Percentiles rank a stretch among this genome's conserved stretches.
Conservation (phyloP, 345 rosid genomes). For the Eucalyptus globulus region DNA sequence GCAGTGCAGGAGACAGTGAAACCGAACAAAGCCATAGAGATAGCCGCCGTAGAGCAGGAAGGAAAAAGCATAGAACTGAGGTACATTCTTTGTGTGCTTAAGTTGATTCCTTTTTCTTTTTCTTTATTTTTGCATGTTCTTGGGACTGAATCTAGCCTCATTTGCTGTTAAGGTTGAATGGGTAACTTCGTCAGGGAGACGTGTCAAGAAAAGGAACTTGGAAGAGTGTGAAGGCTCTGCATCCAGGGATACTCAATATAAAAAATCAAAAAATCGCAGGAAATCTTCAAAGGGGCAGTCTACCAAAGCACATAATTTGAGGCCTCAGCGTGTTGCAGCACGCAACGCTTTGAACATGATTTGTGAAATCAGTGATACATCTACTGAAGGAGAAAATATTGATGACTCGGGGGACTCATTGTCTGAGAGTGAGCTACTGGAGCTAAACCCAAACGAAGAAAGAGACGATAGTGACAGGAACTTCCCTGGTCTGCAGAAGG, state of each 20-base stretch:
- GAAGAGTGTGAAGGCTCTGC: slow-evolving; percentile 51
- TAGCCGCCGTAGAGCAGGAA: slow-evolving; percentile 48
- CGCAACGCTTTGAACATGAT: slow-evolving; percentile 81
- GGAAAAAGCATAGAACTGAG: slow-evolving; percentile 39
- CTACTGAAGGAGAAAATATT: slow-evolving; percentile 56
- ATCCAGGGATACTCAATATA: slow-evolving; percentile 28
- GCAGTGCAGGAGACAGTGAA: slow-evolving; percentile 63
- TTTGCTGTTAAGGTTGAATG: slow-evolving; percentile 46
- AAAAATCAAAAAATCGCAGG: slow-evolving; percentile 34
- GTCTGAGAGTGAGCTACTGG: slow-evolving; percentile 38
- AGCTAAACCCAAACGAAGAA: slow-evolving; percentile 12
- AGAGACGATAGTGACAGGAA: slow-evolving; percentile 30
- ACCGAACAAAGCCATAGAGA: slow-evolving; percentile 31
- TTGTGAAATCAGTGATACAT: slow-evolving; percentile 72
- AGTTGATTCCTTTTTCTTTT: neutral
- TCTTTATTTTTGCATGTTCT: slow-evolving; percentile 1
- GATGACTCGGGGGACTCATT: slow-evolving; percentile 43
- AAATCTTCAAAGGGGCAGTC: slow-evolving; percentile 50
- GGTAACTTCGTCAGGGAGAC: slow-evolving; percentile 58
- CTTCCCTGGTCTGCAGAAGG: slow-evolving; percentile 15
- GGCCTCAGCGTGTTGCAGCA: slow-evolving; percentile 95
- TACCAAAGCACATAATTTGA: slow-evolving; percentile 46
- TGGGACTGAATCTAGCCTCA: slow-evolving; percentile 3
- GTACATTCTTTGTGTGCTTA: slow-evolving; percentile 35
- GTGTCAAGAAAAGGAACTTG: slow-evolving; percentile 61